These are phyloP conservation scores for Saccharomyces pastorianus DNA, from an alignment of 1,139 yeast genomes.

Conservation along the genomic window DNA sequence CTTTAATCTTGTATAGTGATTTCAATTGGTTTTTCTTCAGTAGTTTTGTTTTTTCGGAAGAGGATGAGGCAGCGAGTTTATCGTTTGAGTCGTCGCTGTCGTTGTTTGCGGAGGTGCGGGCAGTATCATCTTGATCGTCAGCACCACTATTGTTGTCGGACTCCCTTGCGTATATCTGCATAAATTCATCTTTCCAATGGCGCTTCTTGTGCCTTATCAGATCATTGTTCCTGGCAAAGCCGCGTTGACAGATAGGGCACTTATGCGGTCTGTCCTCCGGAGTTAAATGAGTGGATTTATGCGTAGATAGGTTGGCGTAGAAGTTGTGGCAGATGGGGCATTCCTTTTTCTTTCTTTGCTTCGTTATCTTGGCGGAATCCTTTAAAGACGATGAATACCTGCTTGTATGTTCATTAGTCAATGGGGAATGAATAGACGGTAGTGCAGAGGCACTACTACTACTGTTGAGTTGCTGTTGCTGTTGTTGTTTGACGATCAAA, in stretches of 20 bases:
- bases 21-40: constrained; percentile 15
- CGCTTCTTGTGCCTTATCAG: constrained; percentile 72
- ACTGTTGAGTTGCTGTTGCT: background rate
- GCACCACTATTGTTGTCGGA: background rate
- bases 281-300: constrained; percentile 67
- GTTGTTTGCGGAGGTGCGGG: background rate
- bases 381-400: background rate
- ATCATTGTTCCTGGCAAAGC: constrained; percentile 82
- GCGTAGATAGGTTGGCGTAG: constrained; percentile 76
- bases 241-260: constrained; percentile 68
- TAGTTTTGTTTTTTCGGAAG: background rate
- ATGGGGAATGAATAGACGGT: background rate
- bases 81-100: background rate
- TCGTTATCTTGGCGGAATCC: constrained; percentile 11
- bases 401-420: background rate
- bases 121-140: background rate
- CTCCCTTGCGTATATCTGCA: constrained; percentile 18
- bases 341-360: constrained; percentile 65
- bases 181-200: constrained; percentile 56
- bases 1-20: constrained; percentile 29
- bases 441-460: background rate
- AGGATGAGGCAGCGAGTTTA: background rate
- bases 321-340: constrained; percentile 71
- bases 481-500: background rate
- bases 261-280: constrained; percentile 66